These are phyloP conservation scores for Turnera subulata DNA, from an alignment of 345 rosid genomes.

Conservation along the genomic window DNA sequence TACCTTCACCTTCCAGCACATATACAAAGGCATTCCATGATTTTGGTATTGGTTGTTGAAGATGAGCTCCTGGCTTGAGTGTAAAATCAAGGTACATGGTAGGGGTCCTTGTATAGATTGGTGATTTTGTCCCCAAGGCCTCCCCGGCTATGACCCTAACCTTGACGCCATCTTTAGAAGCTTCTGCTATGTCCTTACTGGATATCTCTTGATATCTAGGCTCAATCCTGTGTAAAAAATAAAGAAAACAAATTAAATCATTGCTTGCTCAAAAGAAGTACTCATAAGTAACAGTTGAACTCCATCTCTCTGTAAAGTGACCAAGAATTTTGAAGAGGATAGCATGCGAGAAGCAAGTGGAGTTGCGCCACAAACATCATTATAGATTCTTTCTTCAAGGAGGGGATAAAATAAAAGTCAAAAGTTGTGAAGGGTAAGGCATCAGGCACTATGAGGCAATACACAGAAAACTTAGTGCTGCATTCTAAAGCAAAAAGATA, in stretches of 20 bases:
- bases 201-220: constrained; percentile 79
- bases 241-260: no score
- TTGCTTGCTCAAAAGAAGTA: no score
- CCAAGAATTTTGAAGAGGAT: background rate
- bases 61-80: constrained; percentile 55
- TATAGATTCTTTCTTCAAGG: no score
- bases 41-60: constrained; percentile 53
- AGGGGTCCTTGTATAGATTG: constrained; percentile 80
- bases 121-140: constrained; percentile 64
- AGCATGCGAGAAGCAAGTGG: background rate
- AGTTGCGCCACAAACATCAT: no score
- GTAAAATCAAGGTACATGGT: constrained; percentile 89
- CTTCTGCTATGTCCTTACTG: constrained; percentile 60
- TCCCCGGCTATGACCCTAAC: constrained; percentile 89
- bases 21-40: constrained; percentile 77
- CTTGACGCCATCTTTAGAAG: constrained; percentile 51
- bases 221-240: constrained; percentile 47
- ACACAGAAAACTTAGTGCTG: constrained; percentile 2
- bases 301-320: no score
- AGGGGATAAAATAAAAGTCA: background rate
- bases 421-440: constrained; percentile 1
- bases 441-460: constrained; percentile 1
- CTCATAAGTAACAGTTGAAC: no score
- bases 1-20: constrained; percentile 69
- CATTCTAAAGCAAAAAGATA: constrained; percentile 22